Percentiles rank a stretch among this genome's conserved stretches.
phyloP scores from a whole-genome alignment of 768 basidiomycete species.

The Pleurotus cornucopiae region DNA sequence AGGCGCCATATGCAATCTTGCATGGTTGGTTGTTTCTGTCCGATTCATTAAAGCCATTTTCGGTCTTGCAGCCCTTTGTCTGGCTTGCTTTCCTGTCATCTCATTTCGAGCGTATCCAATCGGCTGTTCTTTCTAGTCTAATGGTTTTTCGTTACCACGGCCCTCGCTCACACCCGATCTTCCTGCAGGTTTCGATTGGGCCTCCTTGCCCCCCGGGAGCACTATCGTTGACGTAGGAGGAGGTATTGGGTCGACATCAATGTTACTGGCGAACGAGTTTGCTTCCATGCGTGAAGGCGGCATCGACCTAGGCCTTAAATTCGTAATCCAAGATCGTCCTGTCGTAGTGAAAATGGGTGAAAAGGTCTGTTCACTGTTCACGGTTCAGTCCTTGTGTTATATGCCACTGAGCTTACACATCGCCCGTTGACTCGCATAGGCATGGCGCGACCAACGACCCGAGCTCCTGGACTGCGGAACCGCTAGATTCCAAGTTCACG shows the following conservation, averaged over 20 bases:
- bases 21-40: constrained; percentile 33
- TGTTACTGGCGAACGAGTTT: constrained; percentile 32
- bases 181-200: constrained; percentile 46
- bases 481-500: constrained; percentile 60
- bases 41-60: not conserved
- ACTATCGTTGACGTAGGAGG: constrained; percentile 57
- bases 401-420: not conserved
- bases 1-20: constrained; percentile 55
- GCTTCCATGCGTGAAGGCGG: constrained; percentile 13
- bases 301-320: constrained; percentile 23
- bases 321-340: constrained; percentile 50
- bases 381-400: not conserved
- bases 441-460: constrained; percentile 57
- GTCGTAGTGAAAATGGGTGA: constrained; percentile 44
- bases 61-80: not conserved
- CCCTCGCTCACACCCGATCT: not conserved
- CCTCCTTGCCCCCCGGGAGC: constrained; percentile 37
- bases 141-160: not conserved
- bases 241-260: constrained; percentile 46
- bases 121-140: not conserved
- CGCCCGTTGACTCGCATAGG: constrained; percentile 21
- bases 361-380: constrained; percentile 13
- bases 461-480: constrained; percentile 51
- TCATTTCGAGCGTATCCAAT: not conserved
- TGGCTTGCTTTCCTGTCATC: not conserved